Conservation (phyloP, 306 rosid genomes). For the Fagus sylvatica region DNA sequence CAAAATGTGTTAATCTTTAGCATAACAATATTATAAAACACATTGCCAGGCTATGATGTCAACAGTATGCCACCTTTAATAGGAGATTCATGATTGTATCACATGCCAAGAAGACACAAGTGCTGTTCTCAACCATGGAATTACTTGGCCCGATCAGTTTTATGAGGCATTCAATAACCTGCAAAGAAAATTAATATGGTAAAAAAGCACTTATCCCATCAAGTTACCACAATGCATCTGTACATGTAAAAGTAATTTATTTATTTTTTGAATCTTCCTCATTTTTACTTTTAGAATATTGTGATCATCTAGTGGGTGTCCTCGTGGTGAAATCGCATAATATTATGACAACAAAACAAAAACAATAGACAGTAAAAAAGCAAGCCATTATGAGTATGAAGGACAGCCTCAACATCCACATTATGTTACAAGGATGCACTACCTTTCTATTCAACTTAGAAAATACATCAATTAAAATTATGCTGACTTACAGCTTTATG, state of each 20-base stretch:
- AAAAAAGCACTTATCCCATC: not conserved
- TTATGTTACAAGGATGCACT: not conserved
- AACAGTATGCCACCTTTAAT: constrained; percentile 55
- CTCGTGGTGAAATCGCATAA: not conserved
- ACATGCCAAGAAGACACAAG: constrained; percentile 77
- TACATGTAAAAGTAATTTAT: not conserved
- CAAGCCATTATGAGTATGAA: constrained; percentile 8
- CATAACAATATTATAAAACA: constrained; percentile 19
- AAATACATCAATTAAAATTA: not conserved
- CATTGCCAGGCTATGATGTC: constrained; percentile 16
- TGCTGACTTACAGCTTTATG: constrained; percentile 63
- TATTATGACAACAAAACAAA: not conserved
- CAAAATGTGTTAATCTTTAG: constrained; percentile 22
- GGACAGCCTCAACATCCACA: not conserved
- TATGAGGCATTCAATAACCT: constrained; percentile 79
- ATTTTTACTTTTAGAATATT: not conserved
- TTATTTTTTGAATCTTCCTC: not conserved
- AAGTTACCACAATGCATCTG: not conserved
- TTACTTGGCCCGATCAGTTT: constrained; percentile 49
- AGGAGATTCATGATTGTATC: constrained; percentile 82
- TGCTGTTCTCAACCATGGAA: constrained; percentile 46
- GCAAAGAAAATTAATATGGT: constrained; percentile 37
- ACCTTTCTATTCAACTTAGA: not conserved
- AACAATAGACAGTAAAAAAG: not conserved
- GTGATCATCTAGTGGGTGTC: not conserved